Base-by-base conservation (phyloP, 176 grass and related monocot species). In the Areca catechu region DNA sequence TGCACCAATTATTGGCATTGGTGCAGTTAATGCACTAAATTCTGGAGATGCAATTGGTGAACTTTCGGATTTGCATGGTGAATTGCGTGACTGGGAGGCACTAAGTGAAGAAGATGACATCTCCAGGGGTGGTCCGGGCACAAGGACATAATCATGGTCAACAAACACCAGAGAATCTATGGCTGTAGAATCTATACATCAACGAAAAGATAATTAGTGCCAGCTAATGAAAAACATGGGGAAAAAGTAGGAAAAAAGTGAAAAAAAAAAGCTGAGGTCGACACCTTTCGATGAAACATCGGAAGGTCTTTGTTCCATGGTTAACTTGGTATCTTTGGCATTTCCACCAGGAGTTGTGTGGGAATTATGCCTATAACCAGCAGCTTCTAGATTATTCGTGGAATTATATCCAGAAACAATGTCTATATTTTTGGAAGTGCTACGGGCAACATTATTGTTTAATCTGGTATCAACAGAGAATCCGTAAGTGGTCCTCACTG, bases 71-170 rank as follows among this genome's bases (percentile, higher is more conserved):
- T 83, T 95, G 53, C 62, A 76, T 65, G 77, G 79, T 59, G 34
- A 43, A 43, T 12, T 43, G 34, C 10, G 10, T 12, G 34, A 43
- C 34, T 1, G 34, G 34, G 34, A 43, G 34, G 34, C 34, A 43
- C 34, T 37, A 3, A 14, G 10, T 43, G 34, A 14, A 43, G 34
- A 43, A 43, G 34, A 43, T 43, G 77, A 71, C 60, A 82, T 82
- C 53, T 88, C 87, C 20, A 30, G 62, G 54, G 82, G 77, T 15
- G 79, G 80, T 57, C 77, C 92, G 73, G 80, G 72, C 17, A 98
- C 93, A 57, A 98, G 77, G 43, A 98, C 84, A 72, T 98, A 98
- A 53, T 90, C 93, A 76, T 90, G 86, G 76, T 98, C 86, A 77
- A 91, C 86, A 80, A 98, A 85, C 78, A 92, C 93, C 71, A 91